Conservation (phyloP, 2,329 filamentous ascomycete species). For the Xylariaceae sp. region DNA sequence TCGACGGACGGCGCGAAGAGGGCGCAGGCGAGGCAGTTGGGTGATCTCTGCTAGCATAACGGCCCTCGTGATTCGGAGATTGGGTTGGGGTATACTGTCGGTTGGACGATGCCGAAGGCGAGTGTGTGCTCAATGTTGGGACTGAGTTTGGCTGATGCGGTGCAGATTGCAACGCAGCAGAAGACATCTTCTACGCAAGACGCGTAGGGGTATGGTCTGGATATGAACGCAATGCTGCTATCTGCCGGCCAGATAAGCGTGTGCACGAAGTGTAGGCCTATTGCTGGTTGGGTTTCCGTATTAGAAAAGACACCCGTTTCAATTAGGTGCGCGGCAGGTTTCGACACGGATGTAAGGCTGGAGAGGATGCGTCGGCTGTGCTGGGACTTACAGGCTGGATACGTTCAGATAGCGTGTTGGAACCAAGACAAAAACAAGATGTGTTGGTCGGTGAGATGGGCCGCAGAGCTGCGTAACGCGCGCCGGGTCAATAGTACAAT, state of each 20-base stretch:
- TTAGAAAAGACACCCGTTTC: background rate
- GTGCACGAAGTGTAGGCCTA: background rate
- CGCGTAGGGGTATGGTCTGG: constrained; percentile 21
- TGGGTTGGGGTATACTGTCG: constrained; percentile 51
- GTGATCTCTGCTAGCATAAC: constrained; percentile 50
- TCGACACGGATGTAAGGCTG: background rate
- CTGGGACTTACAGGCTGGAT: constrained; percentile 5
- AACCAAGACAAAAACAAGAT: constrained; percentile 8
- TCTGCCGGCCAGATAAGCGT: constrained; percentile 4
- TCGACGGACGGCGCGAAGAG: constrained; percentile 51
- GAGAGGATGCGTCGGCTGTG: constrained; percentile 6
- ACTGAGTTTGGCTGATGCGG: constrained; percentile 50
- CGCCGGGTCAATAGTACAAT: constrained; percentile 12
- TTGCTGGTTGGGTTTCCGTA: background rate
- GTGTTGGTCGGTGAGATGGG: constrained; percentile 7
- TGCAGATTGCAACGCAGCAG: constrained; percentile 59
- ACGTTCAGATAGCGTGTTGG: constrained; percentile 1
- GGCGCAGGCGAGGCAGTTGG: constrained; percentile 46
- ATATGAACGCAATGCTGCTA: background rate
- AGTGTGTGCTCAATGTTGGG: constrained; percentile 42
- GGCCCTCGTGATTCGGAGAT: constrained; percentile 52
- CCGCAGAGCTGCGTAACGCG: constrained; percentile 14
- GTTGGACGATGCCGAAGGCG: constrained; percentile 44
- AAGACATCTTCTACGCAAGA: constrained; percentile 52
- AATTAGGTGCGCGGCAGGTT: background rate